A percentile compares a stretch with the other conserved stretches of the same genome.
Conservation (phyloP, 805 yeast genomes). For the Wickerhamiella australiensis region DNA sequence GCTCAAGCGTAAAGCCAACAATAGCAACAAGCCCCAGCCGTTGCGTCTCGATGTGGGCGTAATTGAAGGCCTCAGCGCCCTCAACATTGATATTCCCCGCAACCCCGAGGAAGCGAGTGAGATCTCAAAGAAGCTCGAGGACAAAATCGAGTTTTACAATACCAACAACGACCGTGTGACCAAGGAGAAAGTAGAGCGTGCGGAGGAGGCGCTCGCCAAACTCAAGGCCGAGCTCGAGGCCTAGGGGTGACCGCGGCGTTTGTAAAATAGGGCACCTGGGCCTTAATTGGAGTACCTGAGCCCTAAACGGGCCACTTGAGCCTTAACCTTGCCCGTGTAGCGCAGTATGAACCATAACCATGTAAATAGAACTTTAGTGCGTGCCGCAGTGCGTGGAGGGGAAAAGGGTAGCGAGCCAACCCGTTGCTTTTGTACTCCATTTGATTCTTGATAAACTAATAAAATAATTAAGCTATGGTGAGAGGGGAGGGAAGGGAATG, state of each 20-base stretch:
- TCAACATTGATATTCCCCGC: conserved; percentile 69
- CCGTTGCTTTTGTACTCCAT: too few relatives aligned
- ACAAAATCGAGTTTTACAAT: conserved; percentile 55
- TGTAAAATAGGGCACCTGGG: not conserved
- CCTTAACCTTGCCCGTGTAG: too few relatives aligned
- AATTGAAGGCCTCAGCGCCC: conserved; percentile 61
- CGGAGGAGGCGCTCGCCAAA: conserved; percentile 63
- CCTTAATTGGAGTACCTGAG: too few relatives aligned
- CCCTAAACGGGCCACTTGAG: too few relatives aligned
- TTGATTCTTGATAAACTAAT: too few relatives aligned
- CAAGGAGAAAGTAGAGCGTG: conserved; percentile 57
- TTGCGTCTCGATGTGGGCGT: conserved; percentile 71
- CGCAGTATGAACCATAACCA: too few relatives aligned
- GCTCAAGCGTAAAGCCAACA: conserved; percentile 34
- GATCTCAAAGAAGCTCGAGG: conserved; percentile 55
- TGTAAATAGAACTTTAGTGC: too few relatives aligned
- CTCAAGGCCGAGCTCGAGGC: conserved; percentile 34
- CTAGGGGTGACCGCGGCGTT: not conserved
- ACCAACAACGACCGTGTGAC: conserved; percentile 73
- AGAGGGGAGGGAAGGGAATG: too few relatives aligned
- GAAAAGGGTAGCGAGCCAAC: too few relatives aligned
- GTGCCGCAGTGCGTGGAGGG: too few relatives aligned
- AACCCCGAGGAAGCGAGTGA: conserved; percentile 55
- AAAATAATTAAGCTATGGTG: not conserved
- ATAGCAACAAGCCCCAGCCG: conserved; percentile 27